phyloP scores from a whole-genome alignment of 495 filamentous ascomycete species.

The Cercophora sp. region DNA sequence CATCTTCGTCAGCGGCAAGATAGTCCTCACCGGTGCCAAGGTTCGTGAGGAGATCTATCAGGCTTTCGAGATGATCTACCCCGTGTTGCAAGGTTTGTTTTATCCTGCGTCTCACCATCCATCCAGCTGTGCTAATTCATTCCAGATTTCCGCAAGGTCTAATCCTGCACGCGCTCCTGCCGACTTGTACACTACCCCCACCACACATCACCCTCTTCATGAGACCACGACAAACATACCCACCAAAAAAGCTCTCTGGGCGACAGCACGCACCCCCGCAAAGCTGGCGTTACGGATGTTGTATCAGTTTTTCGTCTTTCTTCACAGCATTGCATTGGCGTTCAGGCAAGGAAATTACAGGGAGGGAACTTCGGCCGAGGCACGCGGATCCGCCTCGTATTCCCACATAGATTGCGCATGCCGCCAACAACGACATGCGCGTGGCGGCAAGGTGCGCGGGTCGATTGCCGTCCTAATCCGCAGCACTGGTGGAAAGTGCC shows the following conservation, averaged over 20 bases:
- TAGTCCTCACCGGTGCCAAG: slow-evolving; percentile 95
- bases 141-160: slow-evolving; percentile 50
- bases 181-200: slow-evolving; percentile 37
- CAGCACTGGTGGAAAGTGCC: background rate
- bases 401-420: slow-evolving; percentile 19
- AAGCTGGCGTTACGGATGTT: slow-evolving; percentile 11
- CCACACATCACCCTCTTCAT: slow-evolving; percentile 40
- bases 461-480: slow-evolving; percentile 51
- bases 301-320: slow-evolving; percentile 33
- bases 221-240: slow-evolving; percentile 46
- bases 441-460: slow-evolving; percentile 48
- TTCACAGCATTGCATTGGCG: slow-evolving; percentile 56
- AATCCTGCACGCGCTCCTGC: slow-evolving; percentile 13
- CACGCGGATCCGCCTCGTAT: slow-evolving; percentile 6
- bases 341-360: slow-evolving; percentile 34
- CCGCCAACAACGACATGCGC: slow-evolving; percentile 7
- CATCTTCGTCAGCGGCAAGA: slow-evolving; percentile 99
- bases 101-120: slow-evolving; percentile 18
- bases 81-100: slow-evolving; percentile 79
- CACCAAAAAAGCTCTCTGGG: slow-evolving; percentile 19
- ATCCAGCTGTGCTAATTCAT: slow-evolving; percentile 13
- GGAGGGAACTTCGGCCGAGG: slow-evolving; percentile 12
- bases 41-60: slow-evolving; percentile 99
- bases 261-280: slow-evolving; percentile 4
- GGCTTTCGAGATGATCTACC: slow-evolving; percentile 98